A percentile compares a stretch with the other conserved stretches of the same genome.
phyloP scores from a whole-genome alignment of 352 stramenopile genomes.

The Aphanomyces euteiches region DNA sequence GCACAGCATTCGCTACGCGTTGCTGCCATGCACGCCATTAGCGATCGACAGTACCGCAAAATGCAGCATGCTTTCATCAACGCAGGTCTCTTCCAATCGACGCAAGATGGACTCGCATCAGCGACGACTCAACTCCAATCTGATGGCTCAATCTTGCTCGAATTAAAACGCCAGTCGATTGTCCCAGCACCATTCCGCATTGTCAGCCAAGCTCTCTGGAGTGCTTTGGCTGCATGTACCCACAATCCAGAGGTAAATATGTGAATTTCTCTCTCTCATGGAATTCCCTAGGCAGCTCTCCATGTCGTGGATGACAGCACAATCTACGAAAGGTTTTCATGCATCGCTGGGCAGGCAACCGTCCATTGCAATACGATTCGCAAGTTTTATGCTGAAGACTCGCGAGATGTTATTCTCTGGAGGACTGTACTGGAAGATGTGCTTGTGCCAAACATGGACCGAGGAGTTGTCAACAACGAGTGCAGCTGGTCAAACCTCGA shows the following conservation, averaged over 20 bases:
- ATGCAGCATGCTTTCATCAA: constrained; percentile 1
- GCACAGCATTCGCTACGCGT: constrained; percentile 24
- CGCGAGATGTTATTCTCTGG: not conserved
- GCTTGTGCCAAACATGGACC: not conserved
- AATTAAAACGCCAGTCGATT: not conserved
- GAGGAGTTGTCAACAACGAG: constrained; percentile 3
- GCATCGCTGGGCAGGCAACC: not conserved
- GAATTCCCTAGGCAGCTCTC: not conserved
- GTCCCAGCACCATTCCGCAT: not conserved
- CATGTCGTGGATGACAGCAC: not conserved
- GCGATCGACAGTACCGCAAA: constrained; percentile 12
- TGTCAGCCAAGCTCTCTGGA: not conserved
- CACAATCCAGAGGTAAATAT: too few relatives aligned
- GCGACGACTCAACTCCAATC: not conserved
- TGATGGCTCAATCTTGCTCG: not conserved
- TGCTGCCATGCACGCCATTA: constrained; percentile 18
- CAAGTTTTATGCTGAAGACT: not conserved
- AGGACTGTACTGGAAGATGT: constrained; percentile 6
- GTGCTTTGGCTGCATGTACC: too few relatives aligned
- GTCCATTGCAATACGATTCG: constrained; percentile 5
- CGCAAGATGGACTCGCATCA: not conserved
- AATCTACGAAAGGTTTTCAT: not conserved
- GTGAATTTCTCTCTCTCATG: too few relatives aligned
- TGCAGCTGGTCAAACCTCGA: not conserved
- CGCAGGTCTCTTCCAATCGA: not conserved